Base-by-base conservation (phyloP, 2,329 filamentous ascomycete genomes). In the Aspergillus sclerotialis region DNA sequence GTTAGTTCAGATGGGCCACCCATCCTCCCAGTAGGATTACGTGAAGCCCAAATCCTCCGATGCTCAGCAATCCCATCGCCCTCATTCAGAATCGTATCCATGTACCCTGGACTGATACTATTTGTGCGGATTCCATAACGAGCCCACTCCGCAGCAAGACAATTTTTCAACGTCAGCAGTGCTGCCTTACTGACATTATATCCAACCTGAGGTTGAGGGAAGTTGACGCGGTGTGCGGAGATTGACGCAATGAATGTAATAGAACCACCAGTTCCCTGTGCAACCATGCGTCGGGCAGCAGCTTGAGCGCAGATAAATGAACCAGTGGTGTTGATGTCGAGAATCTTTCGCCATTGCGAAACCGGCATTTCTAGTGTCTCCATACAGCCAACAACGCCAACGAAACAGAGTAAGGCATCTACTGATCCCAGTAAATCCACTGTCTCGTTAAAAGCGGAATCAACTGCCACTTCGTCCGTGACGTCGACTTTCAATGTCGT, bases 141-240 rank as follows among this genome's bases (percentile, higher is more conserved):
- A 1, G 78, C 79, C 82, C 82, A 88, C 57, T 88, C 83, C 0
- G 78, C 80, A 0, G 82, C 83, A 8, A 88, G 61, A 29, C 70
- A 77, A 43, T 69, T 74, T 34, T 75, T 78, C 49, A 87, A 56
- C 23, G 75, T 72, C 23, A 82, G 46, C 2, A 88, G 55, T 0
- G 74, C 80, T 0, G 79, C 76, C 55, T 88, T 88, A 40, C 72
- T 77, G 2, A 78, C 76, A 43, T 88, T 88, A 53, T 88, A 87
- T 0, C 76, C 74, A 0, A 67, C 67, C 52, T 87, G 82, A 0
- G 82, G 80, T 51, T 85, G 81, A 0, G 82, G 81, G 50, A 69
- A 86, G 48, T 85, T 86, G 36, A 82, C 80, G 3, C 71, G 52
- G 42, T 85, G 80, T 0, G 69, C 82, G 4, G 77, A 82, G 36